These are phyloP conservation scores for Aspergillus taichungensis DNA, from an alignment of 495 filamentous ascomycete genomes.

Conservation along the genomic window DNA sequence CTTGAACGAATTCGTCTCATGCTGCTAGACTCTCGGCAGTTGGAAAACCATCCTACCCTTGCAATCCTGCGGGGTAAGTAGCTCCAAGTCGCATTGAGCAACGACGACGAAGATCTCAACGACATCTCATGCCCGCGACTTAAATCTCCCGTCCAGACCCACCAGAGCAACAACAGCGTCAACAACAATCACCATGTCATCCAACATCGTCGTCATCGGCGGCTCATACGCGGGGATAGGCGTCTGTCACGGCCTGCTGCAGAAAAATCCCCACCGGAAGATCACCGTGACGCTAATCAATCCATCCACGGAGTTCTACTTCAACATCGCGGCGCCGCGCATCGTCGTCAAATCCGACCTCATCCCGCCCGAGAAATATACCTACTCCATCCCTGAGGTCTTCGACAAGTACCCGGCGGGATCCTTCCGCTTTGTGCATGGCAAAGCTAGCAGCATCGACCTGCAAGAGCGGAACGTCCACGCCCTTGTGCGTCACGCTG, in stretches of 20 bases:
- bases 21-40: no score
- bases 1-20: no score
- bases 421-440: conserved; percentile 48
- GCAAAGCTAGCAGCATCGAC: conserved; percentile 44
- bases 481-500: no score
- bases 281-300: conserved; percentile 42
- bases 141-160: no score
- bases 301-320: conserved; percentile 45
- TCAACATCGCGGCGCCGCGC: conserved; percentile 43
- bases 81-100: no score
- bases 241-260: conserved; percentile 51
- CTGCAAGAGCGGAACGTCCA: no score
- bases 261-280: conserved; percentile 37
- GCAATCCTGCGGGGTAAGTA: no score
- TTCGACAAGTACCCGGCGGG: conserved; percentile 43
- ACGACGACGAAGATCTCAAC: no score
- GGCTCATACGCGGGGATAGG: conserved; percentile 50
- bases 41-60: no score
- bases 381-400: conserved; percentile 39
- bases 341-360: conserved; percentile 33
- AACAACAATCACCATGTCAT: not conserved
- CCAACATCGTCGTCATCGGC: conserved; percentile 53
- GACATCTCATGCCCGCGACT: no score
- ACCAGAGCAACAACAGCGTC: no score
- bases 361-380: conserved; percentile 32